These are phyloP conservation scores for Collybia nuda DNA, from an alignment of 768 basidiomycete species.

Conservation along the genomic window DNA sequence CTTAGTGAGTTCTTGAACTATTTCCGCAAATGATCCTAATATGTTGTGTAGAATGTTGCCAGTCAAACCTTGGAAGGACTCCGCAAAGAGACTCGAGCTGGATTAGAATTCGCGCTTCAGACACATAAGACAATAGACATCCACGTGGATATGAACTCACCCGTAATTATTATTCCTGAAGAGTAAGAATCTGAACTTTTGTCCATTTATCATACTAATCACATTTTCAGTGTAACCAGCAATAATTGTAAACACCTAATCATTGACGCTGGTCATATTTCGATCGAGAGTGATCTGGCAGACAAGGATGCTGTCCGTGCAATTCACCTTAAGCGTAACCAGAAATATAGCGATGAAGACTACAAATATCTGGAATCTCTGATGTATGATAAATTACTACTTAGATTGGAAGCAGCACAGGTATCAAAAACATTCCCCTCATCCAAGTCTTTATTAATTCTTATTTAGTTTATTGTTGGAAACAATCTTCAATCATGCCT, in stretches of 20 bases:
- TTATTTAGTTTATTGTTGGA: slow-evolving; percentile 86
- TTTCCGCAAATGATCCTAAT: slow-evolving; percentile 4
- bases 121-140: slow-evolving; percentile 95
- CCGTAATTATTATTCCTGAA: slow-evolving; percentile 96
- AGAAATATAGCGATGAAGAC: slow-evolving; percentile 85
- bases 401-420: slow-evolving; percentile 88
- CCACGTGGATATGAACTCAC: slow-evolving; percentile 95
- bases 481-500: slow-evolving; percentile 80
- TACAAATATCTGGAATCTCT: slow-evolving; percentile 82
- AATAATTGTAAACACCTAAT: slow-evolving; percentile 82
- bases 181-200: slow-evolving; percentile 47
- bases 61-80: slow-evolving; percentile 92
- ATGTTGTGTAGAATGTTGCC: slow-evolving; percentile 67
- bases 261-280: slow-evolving; percentile 95
- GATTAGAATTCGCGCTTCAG: slow-evolving; percentile 90
- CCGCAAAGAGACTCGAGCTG: slow-evolving; percentile 90
- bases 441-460: slow-evolving; percentile 24
- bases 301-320: slow-evolving; percentile 77
- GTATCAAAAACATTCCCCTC: slow-evolving; percentile 37
- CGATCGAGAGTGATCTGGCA: slow-evolving; percentile 87
- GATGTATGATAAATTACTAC: slow-evolving; percentile 91
- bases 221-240: slow-evolving; percentile 61
- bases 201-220: slow-evolving; percentile 3
- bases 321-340: slow-evolving; percentile 80
- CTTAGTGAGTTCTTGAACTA: slow-evolving; percentile 50